These are phyloP conservation scores for Pholiota microspora DNA, from an alignment of 768 basidiomycete genomes.

Conservation along the genomic window DNA sequence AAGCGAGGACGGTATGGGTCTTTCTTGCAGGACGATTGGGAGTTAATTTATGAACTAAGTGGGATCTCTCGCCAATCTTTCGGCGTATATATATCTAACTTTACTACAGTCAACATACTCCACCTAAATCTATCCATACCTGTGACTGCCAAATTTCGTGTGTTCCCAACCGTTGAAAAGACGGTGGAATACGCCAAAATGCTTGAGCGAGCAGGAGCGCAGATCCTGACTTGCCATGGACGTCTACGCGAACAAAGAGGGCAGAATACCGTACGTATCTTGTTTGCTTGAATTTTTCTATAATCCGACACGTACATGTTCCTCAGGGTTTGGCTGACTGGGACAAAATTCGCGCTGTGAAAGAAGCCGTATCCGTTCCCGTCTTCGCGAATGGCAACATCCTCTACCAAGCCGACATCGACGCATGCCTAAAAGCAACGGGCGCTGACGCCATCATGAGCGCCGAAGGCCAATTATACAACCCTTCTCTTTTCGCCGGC, in stretches of 20 bases:
- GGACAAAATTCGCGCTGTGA: constrained; percentile 88
- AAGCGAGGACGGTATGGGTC: constrained; percentile 83
- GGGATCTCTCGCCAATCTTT: too few relatives aligned
- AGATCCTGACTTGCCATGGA: constrained; percentile 93
- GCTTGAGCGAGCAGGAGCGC: constrained; percentile 93
- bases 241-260: constrained; percentile 91
- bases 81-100: background rate
- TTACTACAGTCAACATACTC: constrained; percentile 72
- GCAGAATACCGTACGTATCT: constrained; percentile 57
- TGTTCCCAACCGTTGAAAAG: constrained; percentile 81
- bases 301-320: constrained; percentile 4
- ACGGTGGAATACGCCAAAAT: constrained; percentile 95
- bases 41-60: constrained; percentile 80
- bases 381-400: constrained; percentile 98
- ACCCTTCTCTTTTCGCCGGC: constrained; percentile 73
- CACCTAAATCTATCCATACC: constrained; percentile 86
- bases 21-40: constrained; percentile 95
- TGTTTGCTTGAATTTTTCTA: background rate
- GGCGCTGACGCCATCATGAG: constrained; percentile 93
- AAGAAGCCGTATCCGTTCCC: constrained; percentile 84
- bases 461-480: constrained; percentile 93
- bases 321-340: constrained; percentile 82
- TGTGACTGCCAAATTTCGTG: constrained; percentile 94
- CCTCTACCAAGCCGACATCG: constrained; percentile 82
- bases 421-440: constrained; percentile 74